Conservation (phyloP, 139 green algal species). For the Chlorella sp. region DNA sequence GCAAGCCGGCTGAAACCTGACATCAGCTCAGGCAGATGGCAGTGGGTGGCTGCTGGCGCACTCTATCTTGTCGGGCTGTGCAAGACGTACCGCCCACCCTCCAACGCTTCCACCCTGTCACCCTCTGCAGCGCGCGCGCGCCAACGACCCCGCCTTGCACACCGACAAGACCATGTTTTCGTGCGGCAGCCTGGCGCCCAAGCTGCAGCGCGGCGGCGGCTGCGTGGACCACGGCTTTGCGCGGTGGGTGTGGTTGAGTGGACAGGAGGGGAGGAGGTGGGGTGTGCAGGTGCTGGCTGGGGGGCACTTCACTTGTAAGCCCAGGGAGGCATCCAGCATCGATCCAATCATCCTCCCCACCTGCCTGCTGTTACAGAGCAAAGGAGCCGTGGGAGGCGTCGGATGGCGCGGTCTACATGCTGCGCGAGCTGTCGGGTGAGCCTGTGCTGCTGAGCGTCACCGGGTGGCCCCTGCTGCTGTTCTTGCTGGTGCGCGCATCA, state of each 20-base stretch:
- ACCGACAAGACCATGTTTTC: slow-evolving; percentile 81
- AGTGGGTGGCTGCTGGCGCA: not conserved
- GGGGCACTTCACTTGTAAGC: too few relatives aligned
- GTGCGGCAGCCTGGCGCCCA: slow-evolving; percentile 73
- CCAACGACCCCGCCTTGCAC: slow-evolving; percentile 61
- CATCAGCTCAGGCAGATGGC: not conserved
- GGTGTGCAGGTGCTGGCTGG: too few relatives aligned
- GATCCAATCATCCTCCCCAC: not conserved
- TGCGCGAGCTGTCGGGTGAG: slow-evolving; percentile 68
- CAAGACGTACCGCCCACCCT: too few relatives aligned
- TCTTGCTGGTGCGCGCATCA: too few relatives aligned
- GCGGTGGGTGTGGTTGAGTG: not conserved
- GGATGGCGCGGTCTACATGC: slow-evolving; percentile 86
- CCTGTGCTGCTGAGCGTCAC: too few relatives aligned
- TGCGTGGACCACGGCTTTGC: slow-evolving; percentile 84
- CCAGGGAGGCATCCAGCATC: too few relatives aligned
- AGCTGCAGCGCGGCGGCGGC: slow-evolving; percentile 64
- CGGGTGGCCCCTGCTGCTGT: too few relatives aligned
- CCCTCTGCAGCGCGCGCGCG: slow-evolving; percentile 22
- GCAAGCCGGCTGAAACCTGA: too few relatives aligned
- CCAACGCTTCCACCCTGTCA: not conserved
- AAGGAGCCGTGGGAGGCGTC: slow-evolving; percentile 91
- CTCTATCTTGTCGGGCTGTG: not conserved
- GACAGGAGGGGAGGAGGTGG: too few relatives aligned
- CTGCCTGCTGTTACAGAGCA: slow-evolving; percentile 43